Conservation (phyloP, 495 filamentous ascomycete species). For the Chaetomium fimeti region DNA sequence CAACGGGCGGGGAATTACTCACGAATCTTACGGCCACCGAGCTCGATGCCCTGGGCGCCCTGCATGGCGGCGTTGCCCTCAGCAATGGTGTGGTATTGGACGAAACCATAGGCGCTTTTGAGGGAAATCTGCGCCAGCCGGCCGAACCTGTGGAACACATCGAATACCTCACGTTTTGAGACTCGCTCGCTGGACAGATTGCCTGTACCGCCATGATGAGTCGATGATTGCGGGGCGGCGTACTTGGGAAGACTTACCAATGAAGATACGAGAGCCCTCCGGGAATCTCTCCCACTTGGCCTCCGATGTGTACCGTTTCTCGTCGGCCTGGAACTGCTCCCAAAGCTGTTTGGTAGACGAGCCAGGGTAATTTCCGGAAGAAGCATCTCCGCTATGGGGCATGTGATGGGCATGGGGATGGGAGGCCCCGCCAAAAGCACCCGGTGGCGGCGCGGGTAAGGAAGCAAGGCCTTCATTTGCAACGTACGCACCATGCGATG, state of each 20-base stretch:
- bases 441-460: conserved; percentile 60
- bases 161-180: conserved; percentile 89
- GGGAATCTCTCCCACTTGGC: conserved; percentile 87
- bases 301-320: conserved; percentile 46
- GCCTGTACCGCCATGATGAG: conserved; percentile 52
- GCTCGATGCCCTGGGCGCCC: conserved; percentile 69
- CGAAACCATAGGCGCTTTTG: conserved; percentile 95
- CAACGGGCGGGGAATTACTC: conserved; percentile 45
- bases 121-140: conserved; percentile 92
- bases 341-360: conserved; percentile 60
- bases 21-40: conserved; percentile 89
- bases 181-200: conserved; percentile 92
- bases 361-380: conserved; percentile 8
- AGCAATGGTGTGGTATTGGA: conserved; percentile 78
- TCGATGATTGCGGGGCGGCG: neutral
- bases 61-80: conserved; percentile 73
- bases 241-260: conserved; percentile 61
- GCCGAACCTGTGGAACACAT: conserved; percentile 82
- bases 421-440: conserved; percentile 41
- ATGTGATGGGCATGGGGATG: conserved; percentile 41
- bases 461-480: conserved; percentile 52
- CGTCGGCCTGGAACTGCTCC: conserved; percentile 82
- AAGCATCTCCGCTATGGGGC: conserved; percentile 33
- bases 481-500: conserved; percentile 46
- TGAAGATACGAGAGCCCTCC: conserved; percentile 78